Evolutionary conservation across 257 asterid genomes (phyloP).

Genomic region (Solanum etuberosum): DNA sequence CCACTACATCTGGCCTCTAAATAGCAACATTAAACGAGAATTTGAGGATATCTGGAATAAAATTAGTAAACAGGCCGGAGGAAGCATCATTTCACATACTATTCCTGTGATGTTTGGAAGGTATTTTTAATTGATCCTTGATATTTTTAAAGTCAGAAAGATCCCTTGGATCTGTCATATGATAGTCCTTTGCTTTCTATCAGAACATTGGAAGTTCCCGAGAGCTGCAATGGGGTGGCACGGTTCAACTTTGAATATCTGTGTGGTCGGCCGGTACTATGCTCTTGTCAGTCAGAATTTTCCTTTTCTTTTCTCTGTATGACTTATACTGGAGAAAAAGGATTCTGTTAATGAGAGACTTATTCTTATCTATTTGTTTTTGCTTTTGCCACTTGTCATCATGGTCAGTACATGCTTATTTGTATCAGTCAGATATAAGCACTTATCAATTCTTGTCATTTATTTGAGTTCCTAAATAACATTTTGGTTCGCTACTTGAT

Average conservation of each 20-base stretch:
- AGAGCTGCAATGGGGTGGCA: constrained; percentile 81
- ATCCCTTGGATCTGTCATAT: neutral
- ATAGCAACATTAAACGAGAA: constrained; percentile 28
- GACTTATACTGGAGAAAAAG: neutral
- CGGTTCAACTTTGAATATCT: constrained; percentile 73
- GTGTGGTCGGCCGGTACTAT: constrained; percentile 77
- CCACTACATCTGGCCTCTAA: constrained; percentile 79
- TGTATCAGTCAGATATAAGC: neutral
- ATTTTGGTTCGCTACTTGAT: neutral
- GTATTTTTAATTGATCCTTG: constrained; percentile 19
- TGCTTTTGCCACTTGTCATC: neutral
- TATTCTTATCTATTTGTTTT: neutral
- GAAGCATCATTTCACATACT: constrained; percentile 41
- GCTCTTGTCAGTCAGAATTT: neutral
- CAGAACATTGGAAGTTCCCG: constrained; percentile 76
- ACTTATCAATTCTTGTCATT: neutral
- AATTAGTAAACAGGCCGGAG: constrained; percentile 37
- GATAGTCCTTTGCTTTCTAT: constrained; percentile 2
- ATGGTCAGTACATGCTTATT: neutral
- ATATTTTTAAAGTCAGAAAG: neutral
- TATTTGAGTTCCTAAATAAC: neutral
- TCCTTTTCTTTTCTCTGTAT: neutral
- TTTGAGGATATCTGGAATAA: constrained; percentile 57
- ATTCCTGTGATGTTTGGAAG: constrained; percentile 96
- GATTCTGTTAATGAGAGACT: neutral